A percentile compares a stretch with the other conserved stretches of the same genome.
Evolutionary conservation across 2,329 filamentous ascomycete genomes (phyloP).

Genomic region (Pseudodiploospora longispora): DNA sequence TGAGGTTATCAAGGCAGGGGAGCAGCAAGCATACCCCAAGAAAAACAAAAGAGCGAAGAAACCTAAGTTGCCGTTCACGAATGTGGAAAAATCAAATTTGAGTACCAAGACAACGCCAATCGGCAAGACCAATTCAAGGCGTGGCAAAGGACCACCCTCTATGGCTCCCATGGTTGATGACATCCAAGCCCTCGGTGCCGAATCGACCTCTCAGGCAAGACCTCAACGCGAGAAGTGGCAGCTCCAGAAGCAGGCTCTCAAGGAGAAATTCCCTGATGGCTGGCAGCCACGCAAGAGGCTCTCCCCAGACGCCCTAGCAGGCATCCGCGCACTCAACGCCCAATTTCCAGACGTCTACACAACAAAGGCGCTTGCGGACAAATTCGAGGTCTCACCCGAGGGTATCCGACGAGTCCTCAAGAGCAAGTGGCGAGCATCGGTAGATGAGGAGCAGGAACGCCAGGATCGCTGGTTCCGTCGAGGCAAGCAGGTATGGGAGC

Average conservation of each 20-base stretch:
- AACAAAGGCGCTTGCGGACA: conserved; percentile 60
- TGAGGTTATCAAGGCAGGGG: too few species aligned
- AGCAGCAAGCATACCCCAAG: too few species aligned
- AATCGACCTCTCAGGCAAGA: too few species aligned
- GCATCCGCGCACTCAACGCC: conserved; percentile 73
- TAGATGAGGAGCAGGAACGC: conserved; percentile 49
- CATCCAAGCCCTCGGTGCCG: too few species aligned
- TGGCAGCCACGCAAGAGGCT: conserved; percentile 82
- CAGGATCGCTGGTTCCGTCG: conserved; percentile 54
- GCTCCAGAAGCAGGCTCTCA: conserved; percentile 64
- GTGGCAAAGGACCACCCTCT: too few species aligned
- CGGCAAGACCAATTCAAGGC: too few species aligned
- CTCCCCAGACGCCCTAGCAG: conserved; percentile 86
- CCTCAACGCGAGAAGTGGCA: conserved; percentile 51
- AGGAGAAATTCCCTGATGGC: conserved; percentile 69
- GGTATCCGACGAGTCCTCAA: conserved; percentile 80
- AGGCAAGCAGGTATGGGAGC: conserved; percentile 51
- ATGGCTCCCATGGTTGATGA: too few species aligned
- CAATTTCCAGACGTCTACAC: conserved; percentile 72
- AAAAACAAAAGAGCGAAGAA: too few species aligned
- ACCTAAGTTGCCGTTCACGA: too few species aligned
- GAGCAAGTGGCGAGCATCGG: conserved; percentile 62
- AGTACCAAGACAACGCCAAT: too few species aligned
- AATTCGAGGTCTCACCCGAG: conserved; percentile 83
- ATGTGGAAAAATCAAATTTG: too few species aligned